phyloP scores from a whole-genome alignment of 805 yeast species.

The Pichia pseudocactophila region DNA sequence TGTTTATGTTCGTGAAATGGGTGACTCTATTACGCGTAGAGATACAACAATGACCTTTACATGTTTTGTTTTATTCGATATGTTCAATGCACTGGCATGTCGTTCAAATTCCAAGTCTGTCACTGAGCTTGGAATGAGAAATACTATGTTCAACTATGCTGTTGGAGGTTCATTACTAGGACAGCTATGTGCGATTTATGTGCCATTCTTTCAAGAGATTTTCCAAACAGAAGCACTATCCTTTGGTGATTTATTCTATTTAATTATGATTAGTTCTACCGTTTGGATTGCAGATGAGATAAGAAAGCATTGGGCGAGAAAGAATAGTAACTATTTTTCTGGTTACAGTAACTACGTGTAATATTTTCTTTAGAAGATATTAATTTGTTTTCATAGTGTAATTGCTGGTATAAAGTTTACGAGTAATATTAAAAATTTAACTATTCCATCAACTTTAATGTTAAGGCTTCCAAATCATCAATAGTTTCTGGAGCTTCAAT shows the following conservation, averaged over 20 bases:
- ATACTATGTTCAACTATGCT: slow-evolving; percentile 89
- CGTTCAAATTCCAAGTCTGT: slow-evolving; percentile 81
- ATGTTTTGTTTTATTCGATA: slow-evolving; percentile 89
- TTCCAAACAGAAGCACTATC: slow-evolving; percentile 92
- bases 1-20: slow-evolving; percentile 81
- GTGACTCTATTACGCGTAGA: slow-evolving; percentile 78
- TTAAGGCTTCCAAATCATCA: slow-evolving; percentile 88
- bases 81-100: slow-evolving; percentile 94
- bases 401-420: no score
- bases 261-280: slow-evolving; percentile 58
- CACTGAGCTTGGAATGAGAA: slow-evolving; percentile 71
- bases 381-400: no score
- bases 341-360: slow-evolving; percentile 27
- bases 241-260: slow-evolving; percentile 57
- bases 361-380: not conserved
- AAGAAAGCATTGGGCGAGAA: slow-evolving; percentile 43
- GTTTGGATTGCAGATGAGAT: slow-evolving; percentile 83
- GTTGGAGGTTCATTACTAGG: slow-evolving; percentile 84
- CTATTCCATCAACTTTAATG: slow-evolving; percentile 35
- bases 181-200: slow-evolving; percentile 85
- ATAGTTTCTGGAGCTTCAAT: slow-evolving; percentile 82
- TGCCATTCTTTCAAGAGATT: slow-evolving; percentile 84
- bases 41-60: slow-evolving; percentile 99
- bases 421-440: no score
- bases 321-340: slow-evolving; percentile 10